Conservation (phyloP, 2,329 filamentous ascomycete genomes). For the Pestalotiopsis sp. region DNA sequence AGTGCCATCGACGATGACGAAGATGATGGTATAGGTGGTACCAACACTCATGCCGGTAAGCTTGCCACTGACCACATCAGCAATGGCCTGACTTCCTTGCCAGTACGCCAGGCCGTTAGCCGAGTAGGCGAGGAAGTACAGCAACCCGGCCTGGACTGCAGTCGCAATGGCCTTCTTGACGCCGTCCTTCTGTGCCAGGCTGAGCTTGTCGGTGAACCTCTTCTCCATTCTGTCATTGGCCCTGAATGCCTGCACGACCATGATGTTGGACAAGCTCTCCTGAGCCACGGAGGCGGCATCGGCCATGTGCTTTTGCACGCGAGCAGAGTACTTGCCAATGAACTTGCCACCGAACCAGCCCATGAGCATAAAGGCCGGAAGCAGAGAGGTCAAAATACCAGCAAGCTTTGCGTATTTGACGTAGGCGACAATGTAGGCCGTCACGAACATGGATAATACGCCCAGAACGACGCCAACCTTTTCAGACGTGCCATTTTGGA, state of each 20-base stretch:
- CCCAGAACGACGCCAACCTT: constrained; percentile 61
- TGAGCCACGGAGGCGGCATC: constrained; percentile 56
- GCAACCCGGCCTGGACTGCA: constrained; percentile 58
- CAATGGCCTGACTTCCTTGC: constrained; percentile 55
- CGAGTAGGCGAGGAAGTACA: constrained; percentile 66
- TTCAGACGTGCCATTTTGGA: constrained; percentile 60
- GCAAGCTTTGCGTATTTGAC: constrained; percentile 58
- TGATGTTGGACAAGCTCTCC: constrained; percentile 52
- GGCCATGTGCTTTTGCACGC: constrained; percentile 46
- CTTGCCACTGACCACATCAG: constrained; percentile 35
- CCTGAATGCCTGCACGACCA: constrained; percentile 56
- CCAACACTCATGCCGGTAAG: constrained; percentile 39
- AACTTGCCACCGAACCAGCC: constrained; percentile 51
- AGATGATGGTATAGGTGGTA: constrained; percentile 63
- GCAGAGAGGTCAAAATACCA: constrained; percentile 55
- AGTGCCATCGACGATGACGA: constrained; percentile 61
- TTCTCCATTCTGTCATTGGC: constrained; percentile 51
- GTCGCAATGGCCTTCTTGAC: constrained; percentile 56
- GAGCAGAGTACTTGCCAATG: constrained; percentile 43
- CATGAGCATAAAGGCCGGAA: constrained; percentile 58
- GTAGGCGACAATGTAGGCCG: constrained; percentile 61
- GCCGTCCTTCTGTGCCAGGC: constrained; percentile 44
- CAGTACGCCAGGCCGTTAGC: constrained; percentile 67
- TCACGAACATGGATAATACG: constrained; percentile 58
- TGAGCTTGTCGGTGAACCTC: constrained; percentile 50